phyloP scores from a whole-genome alignment of 192 early-diverging fungal species.

The Umbelopsis sp. region DNA sequence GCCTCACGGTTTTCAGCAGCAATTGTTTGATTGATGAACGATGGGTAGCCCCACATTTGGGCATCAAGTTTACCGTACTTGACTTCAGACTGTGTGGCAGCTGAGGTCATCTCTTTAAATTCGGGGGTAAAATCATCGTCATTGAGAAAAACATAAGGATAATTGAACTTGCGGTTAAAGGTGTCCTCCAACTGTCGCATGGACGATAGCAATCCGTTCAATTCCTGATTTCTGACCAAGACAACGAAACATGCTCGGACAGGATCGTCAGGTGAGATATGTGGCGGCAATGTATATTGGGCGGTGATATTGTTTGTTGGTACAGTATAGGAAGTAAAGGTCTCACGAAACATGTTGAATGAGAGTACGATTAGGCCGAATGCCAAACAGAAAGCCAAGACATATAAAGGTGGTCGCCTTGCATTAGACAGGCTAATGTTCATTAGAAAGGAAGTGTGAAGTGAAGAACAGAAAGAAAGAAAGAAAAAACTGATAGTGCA shows the following conservation, averaged over 20 bases:
- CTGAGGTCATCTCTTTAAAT: constrained; percentile 60
- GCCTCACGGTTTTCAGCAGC: constrained; percentile 55
- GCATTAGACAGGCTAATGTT: background rate
- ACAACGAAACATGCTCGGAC: constrained; percentile 45
- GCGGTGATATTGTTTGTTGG: background rate
- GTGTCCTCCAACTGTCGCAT: constrained; percentile 75
- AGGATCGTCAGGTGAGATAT: constrained; percentile 19
- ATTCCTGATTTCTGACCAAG: constrained; percentile 74
- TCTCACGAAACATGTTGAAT: background rate
- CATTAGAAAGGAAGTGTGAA: background rate
- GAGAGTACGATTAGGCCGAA: background rate
- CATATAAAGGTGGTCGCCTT: background rate
- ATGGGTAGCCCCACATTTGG: constrained; percentile 80
- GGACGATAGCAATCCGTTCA: constrained; percentile 54
- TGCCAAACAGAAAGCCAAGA: background rate
- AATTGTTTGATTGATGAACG: constrained; percentile 68
- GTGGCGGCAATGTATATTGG: background rate
- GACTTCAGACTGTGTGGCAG: constrained; percentile 55
- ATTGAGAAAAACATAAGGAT: constrained; percentile 91
- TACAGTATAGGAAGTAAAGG: background rate
- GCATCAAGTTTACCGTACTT: constrained; percentile 57
- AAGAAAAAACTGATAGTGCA: background rate
- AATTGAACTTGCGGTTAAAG: constrained; percentile 79
- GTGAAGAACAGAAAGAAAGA: background rate
- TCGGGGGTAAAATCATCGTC: constrained; percentile 71